These are phyloP conservation scores for Tuber aestivum DNA, from an alignment of 495 filamentous ascomycete species.

Conservation along the genomic window DNA sequence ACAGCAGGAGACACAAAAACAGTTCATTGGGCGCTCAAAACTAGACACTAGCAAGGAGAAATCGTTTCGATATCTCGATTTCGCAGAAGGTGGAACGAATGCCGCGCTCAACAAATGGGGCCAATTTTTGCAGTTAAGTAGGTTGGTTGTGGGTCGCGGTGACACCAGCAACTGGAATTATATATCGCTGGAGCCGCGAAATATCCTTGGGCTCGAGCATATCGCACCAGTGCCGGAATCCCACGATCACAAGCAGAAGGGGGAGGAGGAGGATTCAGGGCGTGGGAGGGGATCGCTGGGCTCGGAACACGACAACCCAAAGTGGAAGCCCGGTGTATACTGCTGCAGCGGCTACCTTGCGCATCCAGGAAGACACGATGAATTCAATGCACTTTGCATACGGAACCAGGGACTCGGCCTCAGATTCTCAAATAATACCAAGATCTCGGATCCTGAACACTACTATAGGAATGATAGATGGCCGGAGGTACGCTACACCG, in stretches of 20 bases:
- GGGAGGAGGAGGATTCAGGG: neutral
- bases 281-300: neutral
- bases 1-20: neutral
- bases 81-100: neutral
- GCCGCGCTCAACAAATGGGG: conserved; percentile 1
- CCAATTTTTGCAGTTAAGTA: neutral
- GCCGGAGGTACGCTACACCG: neutral
- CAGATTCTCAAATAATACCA: neutral
- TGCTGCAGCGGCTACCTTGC: neutral
- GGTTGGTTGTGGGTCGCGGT: neutral
- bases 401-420: neutral
- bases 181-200: neutral
- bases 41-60: neutral
- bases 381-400: neutral
- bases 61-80: neutral
- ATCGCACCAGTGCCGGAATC: neutral
- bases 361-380: neutral
- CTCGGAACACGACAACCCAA: neutral
- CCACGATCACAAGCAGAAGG: neutral
- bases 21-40: neutral
- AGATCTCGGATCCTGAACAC: neutral
- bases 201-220: neutral
- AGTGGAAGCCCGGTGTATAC: neutral
- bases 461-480: neutral
- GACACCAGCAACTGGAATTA: neutral